phyloP scores from a whole-genome alignment of 805 yeast species.

The Lipomyces sp. region DNA sequence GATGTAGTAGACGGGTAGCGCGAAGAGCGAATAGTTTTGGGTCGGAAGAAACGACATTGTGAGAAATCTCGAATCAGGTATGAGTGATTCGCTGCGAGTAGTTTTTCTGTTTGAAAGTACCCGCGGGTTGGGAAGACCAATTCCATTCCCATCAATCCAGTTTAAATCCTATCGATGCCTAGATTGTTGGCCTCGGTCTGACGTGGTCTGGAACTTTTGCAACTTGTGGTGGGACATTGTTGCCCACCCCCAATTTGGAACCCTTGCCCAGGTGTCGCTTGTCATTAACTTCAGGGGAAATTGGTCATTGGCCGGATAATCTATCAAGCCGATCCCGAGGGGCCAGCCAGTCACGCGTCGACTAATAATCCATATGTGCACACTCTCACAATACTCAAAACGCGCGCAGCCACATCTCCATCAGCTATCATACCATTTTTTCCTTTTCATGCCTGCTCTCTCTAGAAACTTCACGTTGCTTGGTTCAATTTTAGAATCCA shows the following conservation, averaged over 20 bases:
- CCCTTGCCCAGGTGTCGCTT: too few species aligned
- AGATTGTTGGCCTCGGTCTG: not conserved
- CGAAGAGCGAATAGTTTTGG: slow-evolving; percentile 9
- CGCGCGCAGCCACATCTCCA: slow-evolving; percentile 7
- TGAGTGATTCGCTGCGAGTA: slow-evolving; percentile 7
- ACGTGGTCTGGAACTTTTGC: not conserved
- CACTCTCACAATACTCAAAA: slow-evolving; percentile 7
- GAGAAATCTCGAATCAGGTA: slow-evolving; percentile 6
- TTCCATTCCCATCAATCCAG: not conserved
- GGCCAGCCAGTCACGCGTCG: not conserved
- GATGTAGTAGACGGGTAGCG: slow-evolving; percentile 6
- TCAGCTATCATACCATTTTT: slow-evolving; percentile 4
- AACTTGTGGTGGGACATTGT: too few species aligned
- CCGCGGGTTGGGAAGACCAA: slow-evolving; percentile 6
- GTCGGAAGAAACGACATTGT: slow-evolving; percentile 8
- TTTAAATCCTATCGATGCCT: slow-evolving; percentile 3
- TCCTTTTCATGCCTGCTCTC: not conserved
- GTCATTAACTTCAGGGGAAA: not conserved
- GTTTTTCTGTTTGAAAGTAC: slow-evolving; percentile 9
- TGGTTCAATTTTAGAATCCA: slow-evolving; percentile 5
- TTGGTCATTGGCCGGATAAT: slow-evolving; percentile 1
- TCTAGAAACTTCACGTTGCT: slow-evolving; percentile 7
- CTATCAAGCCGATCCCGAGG: not conserved
- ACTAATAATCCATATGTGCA: not conserved
- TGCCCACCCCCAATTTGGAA: too few species aligned